Evolutionary conservation across 2,329 filamentous ascomycete genomes (phyloP), one percentile per base, ranked within the genome.

Genomic region (Moelleriella libera): DNA sequence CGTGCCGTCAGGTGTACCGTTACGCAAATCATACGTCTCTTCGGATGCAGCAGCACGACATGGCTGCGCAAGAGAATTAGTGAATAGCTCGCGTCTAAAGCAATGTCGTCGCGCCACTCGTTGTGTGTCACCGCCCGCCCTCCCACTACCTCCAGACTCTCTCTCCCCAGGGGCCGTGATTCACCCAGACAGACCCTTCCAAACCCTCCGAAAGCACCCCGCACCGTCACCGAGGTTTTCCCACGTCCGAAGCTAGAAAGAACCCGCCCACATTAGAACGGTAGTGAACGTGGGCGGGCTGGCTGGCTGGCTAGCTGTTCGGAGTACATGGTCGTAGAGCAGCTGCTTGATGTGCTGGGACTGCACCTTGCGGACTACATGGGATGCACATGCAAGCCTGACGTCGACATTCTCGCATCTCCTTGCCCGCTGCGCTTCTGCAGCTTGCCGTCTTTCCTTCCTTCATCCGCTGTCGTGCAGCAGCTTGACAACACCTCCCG

Each of bases 181-280:
- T 21, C 21, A 21, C 21, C 21, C 21, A 21, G 21, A 21, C 21
- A 21, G 21, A 21, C 21, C 21, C 21, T 21, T 21, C 21, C 21
- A 21, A 21, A 21, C 21, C 21, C 21, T 21, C 21, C 21, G 21
- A 21, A 21, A 21, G 40, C 45, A 46, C 40, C 45, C 45, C 45
- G 45, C 45, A 46, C 30, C n/a, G 12, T 11, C 45, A 46, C 45
- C 45, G 45, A 46, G 45, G 45, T 46, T 46, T 46, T 46, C 45
- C 45, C 45, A 37, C 32, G 10, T 9, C 40, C n/a, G 14, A 41
- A 41, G 40, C 40, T 39, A 9, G 34, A 9, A 12, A 4, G 12
- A 12, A 8, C 4, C 34, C 12, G 4, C 34, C 34, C 34, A 39
- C 34, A 39, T 39, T 39, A 39, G 2, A 12, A 12, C 21, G 12